These are phyloP conservation scores for Penicillium sp. DNA, from an alignment of 2,329 filamentous ascomycete species.

Conservation along the genomic window DNA sequence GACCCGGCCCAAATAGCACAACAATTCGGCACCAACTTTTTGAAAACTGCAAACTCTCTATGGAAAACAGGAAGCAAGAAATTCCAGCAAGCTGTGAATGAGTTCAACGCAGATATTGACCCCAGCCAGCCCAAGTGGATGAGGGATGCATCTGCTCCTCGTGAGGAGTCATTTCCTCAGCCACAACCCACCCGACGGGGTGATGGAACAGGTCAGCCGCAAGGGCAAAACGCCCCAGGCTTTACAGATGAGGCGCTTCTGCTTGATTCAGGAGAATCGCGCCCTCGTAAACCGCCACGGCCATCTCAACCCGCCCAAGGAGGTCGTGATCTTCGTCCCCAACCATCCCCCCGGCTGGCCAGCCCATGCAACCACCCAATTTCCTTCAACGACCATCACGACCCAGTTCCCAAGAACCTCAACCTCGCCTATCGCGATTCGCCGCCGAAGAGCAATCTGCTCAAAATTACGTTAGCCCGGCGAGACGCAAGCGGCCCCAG, in stretches of 20 bases:
- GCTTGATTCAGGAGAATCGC: conserved; percentile 32
- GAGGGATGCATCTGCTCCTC: conserved; percentile 61
- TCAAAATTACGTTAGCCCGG: conserved; percentile 84
- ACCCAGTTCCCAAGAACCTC: conserved; percentile 51
- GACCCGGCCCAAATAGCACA: conserved; percentile 80
- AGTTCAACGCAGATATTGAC: conserved; percentile 73
- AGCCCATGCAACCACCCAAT: conserved; percentile 41
- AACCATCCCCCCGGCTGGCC: conserved; percentile 25
- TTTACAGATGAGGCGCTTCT: conserved; percentile 61
- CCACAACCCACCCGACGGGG: conserved; percentile 18
- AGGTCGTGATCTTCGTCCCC: conserved; percentile 21
- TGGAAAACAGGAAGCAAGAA: conserved; percentile 96
- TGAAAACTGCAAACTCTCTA: conserved; percentile 91
- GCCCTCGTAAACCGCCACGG: conserved; percentile 28
- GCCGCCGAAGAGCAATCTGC: conserved; percentile 76
- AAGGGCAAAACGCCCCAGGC: conserved; percentile 16
- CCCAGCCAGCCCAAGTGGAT: conserved; percentile 92
- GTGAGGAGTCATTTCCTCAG: conserved; percentile 21
- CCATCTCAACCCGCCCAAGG: conserved; percentile 21
- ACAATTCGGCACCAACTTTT: conserved; percentile 75
- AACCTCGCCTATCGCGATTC: conserved; percentile 67
- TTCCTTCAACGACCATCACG: conserved; percentile 55
- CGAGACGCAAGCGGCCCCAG: conserved; percentile 66
- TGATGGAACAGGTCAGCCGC: conserved; percentile 22
- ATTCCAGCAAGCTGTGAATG: conserved; percentile 85